Conservation (phyloP, 2,329 filamentous ascomycete species). For the Trichophyton verrucosum region DNA sequence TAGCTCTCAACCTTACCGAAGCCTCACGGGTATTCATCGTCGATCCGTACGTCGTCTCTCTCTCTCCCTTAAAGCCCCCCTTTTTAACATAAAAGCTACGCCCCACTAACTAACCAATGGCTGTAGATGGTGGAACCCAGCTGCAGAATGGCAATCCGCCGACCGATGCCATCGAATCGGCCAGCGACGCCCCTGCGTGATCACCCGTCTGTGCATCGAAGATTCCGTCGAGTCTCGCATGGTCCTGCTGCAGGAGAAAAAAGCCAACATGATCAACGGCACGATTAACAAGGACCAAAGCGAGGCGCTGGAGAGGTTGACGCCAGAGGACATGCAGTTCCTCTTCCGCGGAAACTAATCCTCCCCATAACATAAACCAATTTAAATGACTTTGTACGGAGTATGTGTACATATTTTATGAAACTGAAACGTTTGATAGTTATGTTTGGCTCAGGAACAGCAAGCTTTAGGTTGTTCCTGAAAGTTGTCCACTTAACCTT, state of each 20-base stretch:
- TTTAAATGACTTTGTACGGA: too few species aligned
- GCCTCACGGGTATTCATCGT: conserved; percentile 92
- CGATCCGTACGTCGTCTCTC: conserved; percentile 59
- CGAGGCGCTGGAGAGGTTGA: conserved; percentile 79
- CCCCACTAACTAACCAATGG: background rate
- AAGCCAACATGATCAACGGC: conserved; percentile 93
- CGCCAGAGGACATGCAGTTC: conserved; percentile 87
- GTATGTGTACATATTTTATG: too few species aligned
- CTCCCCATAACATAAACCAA: too few species aligned
- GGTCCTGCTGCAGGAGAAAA: conserved; percentile 94
- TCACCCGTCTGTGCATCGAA: conserved; percentile 89
- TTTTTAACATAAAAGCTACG: background rate
- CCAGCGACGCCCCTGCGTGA: conserved; percentile 83
- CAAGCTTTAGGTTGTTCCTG: too few species aligned
- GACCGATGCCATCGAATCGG: conserved; percentile 92
- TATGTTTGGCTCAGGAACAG: too few species aligned
- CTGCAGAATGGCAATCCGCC: conserved; percentile 97
- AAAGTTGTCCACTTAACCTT: too few species aligned
- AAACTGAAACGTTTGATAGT: too few species aligned
- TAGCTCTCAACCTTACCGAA: conserved; percentile 89
- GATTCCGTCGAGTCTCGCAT: conserved; percentile 95
- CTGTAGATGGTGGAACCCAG: conserved; percentile 93
- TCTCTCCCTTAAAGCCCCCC: conserved; percentile 18
- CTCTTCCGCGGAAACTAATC: conserved; percentile 60
- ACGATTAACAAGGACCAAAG: conserved; percentile 85